A percentile compares a stretch with the other conserved stretches of the same genome.
These are phyloP conservation scores for Cercospora sojina DNA, from an alignment of 2,329 filamentous ascomycete genomes.

Conservation along the genomic window DNA sequence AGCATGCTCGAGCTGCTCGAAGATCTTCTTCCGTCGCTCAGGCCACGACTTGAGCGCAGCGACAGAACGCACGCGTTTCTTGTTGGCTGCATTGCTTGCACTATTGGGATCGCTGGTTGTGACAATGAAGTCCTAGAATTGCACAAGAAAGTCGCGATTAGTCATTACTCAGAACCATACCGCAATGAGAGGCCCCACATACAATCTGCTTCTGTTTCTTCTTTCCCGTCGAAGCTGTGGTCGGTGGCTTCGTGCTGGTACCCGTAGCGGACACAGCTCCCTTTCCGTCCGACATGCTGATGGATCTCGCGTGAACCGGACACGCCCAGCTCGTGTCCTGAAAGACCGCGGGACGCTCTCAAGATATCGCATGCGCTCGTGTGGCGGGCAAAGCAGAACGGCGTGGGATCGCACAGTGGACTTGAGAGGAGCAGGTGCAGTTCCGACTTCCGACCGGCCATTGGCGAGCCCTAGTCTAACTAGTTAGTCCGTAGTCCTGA, in stretches of 20 bases:
- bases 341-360: background rate
- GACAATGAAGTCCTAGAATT: conserved; percentile 32
- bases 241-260: background rate
- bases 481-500: background rate
- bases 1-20: conserved; percentile 27
- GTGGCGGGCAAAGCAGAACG: background rate
- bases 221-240: conserved; percentile 1
- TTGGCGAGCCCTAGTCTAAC: background rate
- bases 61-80: conserved; percentile 33
- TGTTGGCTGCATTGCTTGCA: conserved; percentile 29
- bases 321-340: background rate
- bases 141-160: background rate
- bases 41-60: conserved; percentile 35
- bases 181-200: background rate
- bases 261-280: background rate
- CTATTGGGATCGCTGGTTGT: conserved; percentile 30
- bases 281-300: background rate
- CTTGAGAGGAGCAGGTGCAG: background rate
- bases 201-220: conserved; percentile 20
- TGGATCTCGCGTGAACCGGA: background rate
- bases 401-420: background rate
- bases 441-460: background rate
- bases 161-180: too few relatives aligned
- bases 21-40: conserved; percentile 31
- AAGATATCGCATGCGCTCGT: background rate